These are phyloP conservation scores for Aspergillus melleus DNA, from an alignment of 2,329 filamentous ascomycete genomes.

Conservation along the genomic window DNA sequence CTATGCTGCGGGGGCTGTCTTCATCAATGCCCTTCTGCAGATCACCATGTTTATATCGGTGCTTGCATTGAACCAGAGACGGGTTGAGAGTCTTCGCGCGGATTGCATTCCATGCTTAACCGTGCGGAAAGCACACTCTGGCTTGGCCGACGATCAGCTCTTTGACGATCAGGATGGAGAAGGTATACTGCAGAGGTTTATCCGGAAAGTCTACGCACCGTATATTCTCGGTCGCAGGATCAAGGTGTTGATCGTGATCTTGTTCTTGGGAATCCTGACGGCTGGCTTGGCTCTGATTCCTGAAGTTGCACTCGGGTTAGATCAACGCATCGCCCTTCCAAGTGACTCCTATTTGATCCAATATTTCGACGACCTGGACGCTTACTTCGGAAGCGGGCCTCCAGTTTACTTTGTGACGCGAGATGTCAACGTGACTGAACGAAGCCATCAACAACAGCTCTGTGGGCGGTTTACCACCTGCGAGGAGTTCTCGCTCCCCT, in stretches of 20 bases:
- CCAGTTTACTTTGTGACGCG: slow-evolving; percentile 95
- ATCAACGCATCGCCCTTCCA: slow-evolving; percentile 92
- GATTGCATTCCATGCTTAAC: slow-evolving; percentile 91
- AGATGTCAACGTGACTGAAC: slow-evolving; percentile 73
- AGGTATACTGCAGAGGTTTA: slow-evolving; percentile 78
- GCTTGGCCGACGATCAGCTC: slow-evolving; percentile 63
- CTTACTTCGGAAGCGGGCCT: slow-evolving; percentile 86
- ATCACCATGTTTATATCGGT: slow-evolving; percentile 97
- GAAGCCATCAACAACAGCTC: slow-evolving; percentile 76
- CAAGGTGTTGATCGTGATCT: slow-evolving; percentile 71
- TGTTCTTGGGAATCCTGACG: slow-evolving; percentile 87
- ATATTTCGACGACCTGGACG: slow-evolving; percentile 95
- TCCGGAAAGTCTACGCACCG: slow-evolving; percentile 86
- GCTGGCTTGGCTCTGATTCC: slow-evolving; percentile 83
- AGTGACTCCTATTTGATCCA: slow-evolving; percentile 91
- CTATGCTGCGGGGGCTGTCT: slow-evolving; percentile 92
- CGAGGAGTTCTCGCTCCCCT: slow-evolving; percentile 77
- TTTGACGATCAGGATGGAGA: slow-evolving; percentile 77
- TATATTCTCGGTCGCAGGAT: slow-evolving; percentile 74
- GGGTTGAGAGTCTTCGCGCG: slow-evolving; percentile 83
- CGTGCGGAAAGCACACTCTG: slow-evolving; percentile 70
- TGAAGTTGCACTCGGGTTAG: slow-evolving; percentile 79
- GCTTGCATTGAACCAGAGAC: slow-evolving; percentile 82
- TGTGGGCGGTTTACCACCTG: slow-evolving; percentile 92
- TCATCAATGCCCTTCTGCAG: slow-evolving; percentile 95